Evolutionary conservation across 2,329 filamentous ascomycete genomes (phyloP), one percentile per base, ranked within the genome.

Genomic region (Calcarisporium arbuscula): DNA sequence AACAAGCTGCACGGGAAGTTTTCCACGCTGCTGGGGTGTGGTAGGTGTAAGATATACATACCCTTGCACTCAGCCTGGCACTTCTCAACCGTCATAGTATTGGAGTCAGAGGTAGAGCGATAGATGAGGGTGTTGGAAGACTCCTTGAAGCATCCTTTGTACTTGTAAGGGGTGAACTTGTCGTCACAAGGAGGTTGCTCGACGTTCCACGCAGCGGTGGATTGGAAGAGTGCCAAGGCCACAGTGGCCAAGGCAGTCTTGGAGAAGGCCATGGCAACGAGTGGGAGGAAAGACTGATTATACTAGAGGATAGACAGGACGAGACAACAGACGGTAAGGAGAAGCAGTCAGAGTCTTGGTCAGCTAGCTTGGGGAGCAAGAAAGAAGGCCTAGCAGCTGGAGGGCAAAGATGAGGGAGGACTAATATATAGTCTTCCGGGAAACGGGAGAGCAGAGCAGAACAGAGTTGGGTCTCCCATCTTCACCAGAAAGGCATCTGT

Each of bases 1-100:
- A 14, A 6, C 11, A 25, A 25, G 22, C 10, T 15, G 10, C 17
- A 15, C 19, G 22, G 25, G n/a, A 16, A 30, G 15, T 8, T 19
- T 6, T 21, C n/a, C 14, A 4, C 6, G 5, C 16, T 12, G 8
- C n/a, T 12, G 15, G 18, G 12, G 19, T 8, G 12, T 15, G 8
- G 6, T 14, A 11, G 14, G 27, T 5, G 16, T 11, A 22, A n/a
- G n/a, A 7, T n/a, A 21, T 26, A 42, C 55, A 20, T 40, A 62
- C 65, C 67, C 52, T 72, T 72, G 60, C 69, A 73, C 34, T 63
- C 60, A 27, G 66, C 53, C 26, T 64, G 54, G 42, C 69, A 73
- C 44, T 54, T 57, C 53, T 70, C 64, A 20, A 67, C 56, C 3
- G 68, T 72, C 63, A 68, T 70, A 46, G 56, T 52, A 16, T 50